Conservation (phyloP, 2,329 filamentous ascomycete species). For the Diaporthe sp. region DNA sequence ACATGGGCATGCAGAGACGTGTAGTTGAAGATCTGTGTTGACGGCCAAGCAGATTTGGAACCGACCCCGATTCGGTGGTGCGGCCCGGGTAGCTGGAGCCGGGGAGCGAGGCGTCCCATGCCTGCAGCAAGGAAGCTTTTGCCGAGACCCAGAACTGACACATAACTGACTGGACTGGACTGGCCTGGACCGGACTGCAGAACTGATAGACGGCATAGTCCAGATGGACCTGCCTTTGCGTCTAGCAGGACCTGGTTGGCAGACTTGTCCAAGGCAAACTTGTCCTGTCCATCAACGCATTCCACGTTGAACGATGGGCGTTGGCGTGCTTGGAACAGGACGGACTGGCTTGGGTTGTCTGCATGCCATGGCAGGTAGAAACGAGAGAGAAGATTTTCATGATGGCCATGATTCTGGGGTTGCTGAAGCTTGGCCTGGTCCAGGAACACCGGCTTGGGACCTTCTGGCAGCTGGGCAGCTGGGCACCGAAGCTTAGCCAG, state of each 20-base stretch:
- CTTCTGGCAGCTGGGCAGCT: conserved; percentile 1
- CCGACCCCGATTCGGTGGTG: conserved; percentile 16
- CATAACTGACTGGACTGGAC: not conserved
- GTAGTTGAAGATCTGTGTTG: conserved; percentile 15
- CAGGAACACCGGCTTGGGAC: not conserved
- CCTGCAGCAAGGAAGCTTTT: conserved; percentile 24
- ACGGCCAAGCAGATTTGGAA: conserved; percentile 8
- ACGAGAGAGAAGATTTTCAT: conserved; percentile 1
- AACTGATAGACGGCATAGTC: not conserved
- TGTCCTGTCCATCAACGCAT: not conserved
- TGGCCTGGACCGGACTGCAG: not conserved
- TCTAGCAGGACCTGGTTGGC: not conserved
- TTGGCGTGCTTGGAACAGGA: not conserved
- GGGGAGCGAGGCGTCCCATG: conserved; percentile 17
- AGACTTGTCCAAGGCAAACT: not conserved
- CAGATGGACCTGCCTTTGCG: not conserved
- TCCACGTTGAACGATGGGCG: not conserved
- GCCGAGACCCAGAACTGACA: conserved; percentile 11
- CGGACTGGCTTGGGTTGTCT: not conserved
- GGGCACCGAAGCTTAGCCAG: conserved; percentile 30
- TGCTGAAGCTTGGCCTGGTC: conserved; percentile 1
- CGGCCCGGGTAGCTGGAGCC: conserved; percentile 31
- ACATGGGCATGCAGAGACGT: conserved; percentile 3
- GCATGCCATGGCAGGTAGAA: not conserved
- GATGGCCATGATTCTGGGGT: not conserved